These are phyloP conservation scores for Balamuthia mandrillaris DNA, from an alignment of 208 protist species.

Conservation along the genomic window DNA sequence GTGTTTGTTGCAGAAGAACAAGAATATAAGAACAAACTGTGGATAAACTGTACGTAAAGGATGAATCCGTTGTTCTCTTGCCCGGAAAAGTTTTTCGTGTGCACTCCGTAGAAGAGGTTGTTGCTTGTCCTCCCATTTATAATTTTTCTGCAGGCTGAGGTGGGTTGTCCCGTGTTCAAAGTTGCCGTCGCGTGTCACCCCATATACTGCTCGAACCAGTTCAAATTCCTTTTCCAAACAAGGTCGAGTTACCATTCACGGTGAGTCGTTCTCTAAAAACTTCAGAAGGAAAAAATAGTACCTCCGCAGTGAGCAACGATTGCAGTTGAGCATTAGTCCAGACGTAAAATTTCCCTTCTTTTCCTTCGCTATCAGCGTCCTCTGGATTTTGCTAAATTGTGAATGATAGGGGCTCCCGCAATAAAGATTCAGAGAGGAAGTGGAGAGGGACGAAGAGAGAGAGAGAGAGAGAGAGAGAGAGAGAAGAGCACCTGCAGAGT, in stretches of 20 bases:
- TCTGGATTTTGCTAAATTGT: no score
- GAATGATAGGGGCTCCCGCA: not conserved
- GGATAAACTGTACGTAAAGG: not conserved
- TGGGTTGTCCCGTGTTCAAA: conserved; percentile 19
- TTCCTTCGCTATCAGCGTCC: conserved; percentile 37
- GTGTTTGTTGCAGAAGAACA: not conserved
- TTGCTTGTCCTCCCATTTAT: conserved; percentile 1
- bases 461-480: not conserved
- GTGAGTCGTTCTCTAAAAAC: not conserved
- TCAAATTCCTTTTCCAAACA: not conserved
- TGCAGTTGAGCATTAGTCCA: conserved; percentile 44
- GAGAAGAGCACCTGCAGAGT: conserved; percentile 13
- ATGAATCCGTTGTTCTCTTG: not conserved
- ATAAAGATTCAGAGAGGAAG: no score
- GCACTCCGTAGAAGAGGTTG: not conserved
- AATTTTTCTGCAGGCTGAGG: conserved; percentile 12
- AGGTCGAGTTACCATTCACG: not conserved
- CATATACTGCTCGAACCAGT: not conserved
- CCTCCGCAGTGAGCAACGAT: not conserved
- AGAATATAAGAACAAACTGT: not conserved
- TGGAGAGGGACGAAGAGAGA: not conserved
- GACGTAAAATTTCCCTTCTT: conserved; percentile 54
- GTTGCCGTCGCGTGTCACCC: not conserved
- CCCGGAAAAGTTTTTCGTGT: not conserved
- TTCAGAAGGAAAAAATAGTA: not conserved